Conservation (phyloP, 2,329 filamentous ascomycete genomes). For the Diplodia scrobiculata region DNA sequence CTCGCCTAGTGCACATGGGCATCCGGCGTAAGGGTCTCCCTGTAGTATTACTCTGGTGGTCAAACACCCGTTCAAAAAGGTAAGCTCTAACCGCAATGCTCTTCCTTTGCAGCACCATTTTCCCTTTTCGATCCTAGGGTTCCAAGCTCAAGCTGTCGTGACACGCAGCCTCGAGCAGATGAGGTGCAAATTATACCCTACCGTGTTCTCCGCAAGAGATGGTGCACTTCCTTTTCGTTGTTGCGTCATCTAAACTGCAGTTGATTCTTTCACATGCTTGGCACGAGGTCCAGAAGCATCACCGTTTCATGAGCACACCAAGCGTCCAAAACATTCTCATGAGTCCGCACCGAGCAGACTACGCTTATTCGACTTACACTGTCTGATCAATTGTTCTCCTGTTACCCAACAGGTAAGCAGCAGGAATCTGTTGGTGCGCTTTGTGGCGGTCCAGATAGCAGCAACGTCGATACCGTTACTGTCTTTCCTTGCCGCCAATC, state of each 20-base stretch:
- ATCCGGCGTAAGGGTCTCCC: slow-evolving; percentile 9
- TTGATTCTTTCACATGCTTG: neutral
- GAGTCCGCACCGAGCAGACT: neutral
- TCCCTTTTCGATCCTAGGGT: neutral
- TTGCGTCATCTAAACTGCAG: neutral
- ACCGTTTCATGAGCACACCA: neutral
- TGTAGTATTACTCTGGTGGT: neutral
- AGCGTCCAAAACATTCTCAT: too few relatives aligned
- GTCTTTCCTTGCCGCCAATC: neutral
- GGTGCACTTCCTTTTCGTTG: neutral
- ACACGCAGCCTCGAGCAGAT: neutral
- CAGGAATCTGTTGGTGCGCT: neutral
- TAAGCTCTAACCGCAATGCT: neutral
- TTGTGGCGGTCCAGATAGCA: neutral
- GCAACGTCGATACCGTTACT: neutral
- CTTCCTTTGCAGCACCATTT: slow-evolving; percentile 7
- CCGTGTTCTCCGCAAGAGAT: neutral
- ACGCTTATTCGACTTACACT: neutral
- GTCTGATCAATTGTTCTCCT: neutral
- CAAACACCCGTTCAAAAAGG: neutral
- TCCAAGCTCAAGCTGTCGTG: neutral
- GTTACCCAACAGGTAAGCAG: neutral
- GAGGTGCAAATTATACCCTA: neutral
- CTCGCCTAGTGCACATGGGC: slow-evolving; percentile 22
- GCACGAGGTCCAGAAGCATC: neutral